phyloP scores from a whole-genome alignment of 2,329 filamentous ascomycete species.

The Ophiognomonia clavigignenti-juglandacearum region DNA sequence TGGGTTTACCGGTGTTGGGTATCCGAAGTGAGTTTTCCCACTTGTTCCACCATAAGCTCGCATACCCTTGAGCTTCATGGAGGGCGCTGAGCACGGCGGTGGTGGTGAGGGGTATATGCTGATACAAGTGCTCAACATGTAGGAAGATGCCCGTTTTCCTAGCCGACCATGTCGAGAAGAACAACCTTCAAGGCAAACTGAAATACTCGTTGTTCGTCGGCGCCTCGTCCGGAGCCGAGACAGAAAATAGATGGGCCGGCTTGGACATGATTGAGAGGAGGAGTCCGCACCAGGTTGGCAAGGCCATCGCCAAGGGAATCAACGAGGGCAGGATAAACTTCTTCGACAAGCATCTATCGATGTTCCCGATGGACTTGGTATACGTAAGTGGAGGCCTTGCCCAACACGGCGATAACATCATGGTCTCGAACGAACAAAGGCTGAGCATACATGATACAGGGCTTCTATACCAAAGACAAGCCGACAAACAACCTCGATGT shows the following conservation, averaged over 20 bases:
- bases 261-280: slow-evolving; percentile 87
- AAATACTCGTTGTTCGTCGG: slow-evolving; percentile 86
- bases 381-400: slow-evolving; percentile 48
- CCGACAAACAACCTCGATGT: slow-evolving; percentile 73
- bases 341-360: slow-evolving; percentile 89
- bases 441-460: slow-evolving; percentile 35
- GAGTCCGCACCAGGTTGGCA: slow-evolving; percentile 83
- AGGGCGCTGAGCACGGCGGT: not conserved
- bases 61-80: not conserved
- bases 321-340: slow-evolving; percentile 86
- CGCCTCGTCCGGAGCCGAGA: slow-evolving; percentile 84
- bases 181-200: slow-evolving; percentile 75
- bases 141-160: slow-evolving; percentile 81
- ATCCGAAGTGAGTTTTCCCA: slow-evolving; percentile 65
- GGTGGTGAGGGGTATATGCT: slow-evolving; percentile 10
- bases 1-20: slow-evolving; percentile 85
- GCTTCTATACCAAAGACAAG: slow-evolving; percentile 79
- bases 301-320: slow-evolving; percentile 85
- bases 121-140: slow-evolving; percentile 3
- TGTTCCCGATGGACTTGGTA: slow-evolving; percentile 84
- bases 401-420: not conserved
- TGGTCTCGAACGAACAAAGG: no score
- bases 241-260: slow-evolving; percentile 85
- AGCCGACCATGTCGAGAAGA: slow-evolving; percentile 85
- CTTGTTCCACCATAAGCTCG: no score